Percentiles rank a stretch among this genome's conserved stretches.
These are phyloP conservation scores for Lactarius deliciosus DNA, from an alignment of 768 basidiomycete genomes.

Conservation along the genomic window DNA sequence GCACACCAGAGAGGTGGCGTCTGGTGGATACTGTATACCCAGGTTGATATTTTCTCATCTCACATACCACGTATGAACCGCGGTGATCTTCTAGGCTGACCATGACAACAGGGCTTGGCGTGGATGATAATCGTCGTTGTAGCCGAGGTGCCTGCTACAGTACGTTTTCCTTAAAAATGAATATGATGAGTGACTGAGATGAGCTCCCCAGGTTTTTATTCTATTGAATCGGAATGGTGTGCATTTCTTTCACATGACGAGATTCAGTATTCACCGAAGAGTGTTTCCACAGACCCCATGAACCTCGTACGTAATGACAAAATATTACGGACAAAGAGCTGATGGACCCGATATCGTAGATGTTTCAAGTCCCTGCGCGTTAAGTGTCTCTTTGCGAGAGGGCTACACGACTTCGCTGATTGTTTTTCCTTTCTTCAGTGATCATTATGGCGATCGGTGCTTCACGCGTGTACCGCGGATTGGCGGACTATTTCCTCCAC, in stretches of 20 bases:
- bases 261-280: not conserved
- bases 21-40: slow-evolving; percentile 13
- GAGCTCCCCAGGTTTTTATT: not conserved
- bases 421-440: not conserved
- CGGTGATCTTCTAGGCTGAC: not conserved
- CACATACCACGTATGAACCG: not conserved
- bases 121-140: slow-evolving; percentile 7
- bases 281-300: not conserved
- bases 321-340: not conserved
- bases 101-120: not conserved
- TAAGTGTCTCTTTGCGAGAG: not conserved
- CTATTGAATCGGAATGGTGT: slow-evolving; percentile 10
- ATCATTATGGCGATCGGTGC: slow-evolving; percentile 11
- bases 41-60: not conserved
- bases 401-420: not conserved
- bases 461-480: slow-evolving; percentile 4
- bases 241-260: not conserved
- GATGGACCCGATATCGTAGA: not conserved
- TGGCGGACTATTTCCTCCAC: not conserved
- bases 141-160: slow-evolving; percentile 1
- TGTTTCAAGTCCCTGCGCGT: slow-evolving; percentile 12
- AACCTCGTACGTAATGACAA: slow-evolving; percentile 5
- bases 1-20: not conserved
- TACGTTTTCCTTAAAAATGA: not conserved
- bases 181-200: not conserved